Evolutionary conservation across 345 rosid species (phyloP).

Genomic region (Acer yangbiense): DNA sequence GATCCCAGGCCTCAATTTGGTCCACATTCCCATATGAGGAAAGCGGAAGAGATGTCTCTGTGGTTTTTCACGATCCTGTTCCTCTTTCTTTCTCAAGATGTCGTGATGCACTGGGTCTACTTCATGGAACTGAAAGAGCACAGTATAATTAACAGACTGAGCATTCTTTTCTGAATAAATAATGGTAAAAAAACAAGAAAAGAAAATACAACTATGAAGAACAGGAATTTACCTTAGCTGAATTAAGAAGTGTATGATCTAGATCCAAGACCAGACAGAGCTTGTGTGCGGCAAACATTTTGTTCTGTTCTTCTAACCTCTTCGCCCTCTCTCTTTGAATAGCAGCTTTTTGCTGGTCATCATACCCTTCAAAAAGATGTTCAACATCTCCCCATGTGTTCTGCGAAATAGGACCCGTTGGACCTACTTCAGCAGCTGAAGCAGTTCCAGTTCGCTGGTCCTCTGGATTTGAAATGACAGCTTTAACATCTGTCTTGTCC

Average conservation of each 20-base stretch:
- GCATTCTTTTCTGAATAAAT: neutral
- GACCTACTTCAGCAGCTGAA: conserved; percentile 42
- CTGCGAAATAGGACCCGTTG: conserved; percentile 47
- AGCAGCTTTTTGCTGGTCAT: conserved; percentile 85
- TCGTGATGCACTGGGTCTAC: conserved; percentile 86
- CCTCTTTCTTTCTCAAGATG: conserved; percentile 88
- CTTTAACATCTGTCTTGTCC: conserved; percentile 40
- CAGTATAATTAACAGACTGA: neutral
- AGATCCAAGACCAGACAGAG: conserved; percentile 97
- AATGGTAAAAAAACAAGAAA: neutral
- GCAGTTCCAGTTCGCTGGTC: conserved; percentile 36
- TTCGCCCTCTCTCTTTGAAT: conserved; percentile 91
- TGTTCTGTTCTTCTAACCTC: conserved; percentile 93
- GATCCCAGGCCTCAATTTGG: conserved; percentile 94
- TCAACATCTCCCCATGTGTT: conserved; percentile 89
- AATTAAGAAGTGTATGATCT: conserved; percentile 98
- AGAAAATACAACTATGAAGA: conserved; percentile 1
- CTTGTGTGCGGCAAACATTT: conserved; percentile 85
- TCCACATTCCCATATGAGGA: conserved; percentile 99
- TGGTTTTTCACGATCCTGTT: conserved; percentile 89
- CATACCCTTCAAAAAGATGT: conserved; percentile 86
- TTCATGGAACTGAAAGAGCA: conserved; percentile 67
- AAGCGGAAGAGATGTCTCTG: conserved; percentile 85
- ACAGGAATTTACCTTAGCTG: conserved; percentile 72
- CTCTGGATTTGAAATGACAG: conserved; percentile 31